Conservation (phyloP, 805 yeast species). For the Candida wancherniae region DNA sequence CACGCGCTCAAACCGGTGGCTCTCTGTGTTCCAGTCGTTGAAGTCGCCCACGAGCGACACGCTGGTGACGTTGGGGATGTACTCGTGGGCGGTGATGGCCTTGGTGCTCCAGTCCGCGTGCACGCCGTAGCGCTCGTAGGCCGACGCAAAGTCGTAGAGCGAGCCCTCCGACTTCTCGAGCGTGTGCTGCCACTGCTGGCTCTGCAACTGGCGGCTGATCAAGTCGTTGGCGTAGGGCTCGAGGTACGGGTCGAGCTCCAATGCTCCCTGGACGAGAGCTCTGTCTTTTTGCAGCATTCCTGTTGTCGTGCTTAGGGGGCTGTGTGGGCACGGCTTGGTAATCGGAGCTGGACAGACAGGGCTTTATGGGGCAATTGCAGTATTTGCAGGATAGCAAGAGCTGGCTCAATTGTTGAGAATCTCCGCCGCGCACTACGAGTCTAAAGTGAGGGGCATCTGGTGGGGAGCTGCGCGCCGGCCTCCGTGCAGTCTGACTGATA, state of each 20-base stretch:
- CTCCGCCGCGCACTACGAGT: too few species aligned
- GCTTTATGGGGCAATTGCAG: too few species aligned
- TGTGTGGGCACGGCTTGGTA: too few species aligned
- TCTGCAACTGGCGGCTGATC: constrained; percentile 60
- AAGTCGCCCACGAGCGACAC: constrained; percentile 91
- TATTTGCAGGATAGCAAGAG: too few species aligned
- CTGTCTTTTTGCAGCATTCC: too few species aligned
- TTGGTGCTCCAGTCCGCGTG: constrained; percentile 52
- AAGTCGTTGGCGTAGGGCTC: constrained; percentile 71
- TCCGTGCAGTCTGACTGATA: too few species aligned
- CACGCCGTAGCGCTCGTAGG: constrained; percentile 74
- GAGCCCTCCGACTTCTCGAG: constrained; percentile 55
- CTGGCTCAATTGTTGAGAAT: too few species aligned
- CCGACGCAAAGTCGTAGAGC: constrained; percentile 63
- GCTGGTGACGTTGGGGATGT: constrained; percentile 80
- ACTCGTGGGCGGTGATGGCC: constrained; percentile 64
- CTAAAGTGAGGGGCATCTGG: too few species aligned
- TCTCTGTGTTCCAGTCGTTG: constrained; percentile 68
- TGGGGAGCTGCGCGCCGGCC: too few species aligned
- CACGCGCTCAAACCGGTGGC: constrained; percentile 48
- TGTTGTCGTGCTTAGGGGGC: too few species aligned
- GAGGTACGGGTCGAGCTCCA: constrained; percentile 80
- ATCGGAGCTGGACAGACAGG: too few species aligned
- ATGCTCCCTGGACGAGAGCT: constrained; percentile 46
- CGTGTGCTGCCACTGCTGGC: constrained; percentile 56